These are phyloP conservation scores for Chytriomyces sp. DNA, from an alignment of 192 early-diverging fungal species.

Conservation along the genomic window DNA sequence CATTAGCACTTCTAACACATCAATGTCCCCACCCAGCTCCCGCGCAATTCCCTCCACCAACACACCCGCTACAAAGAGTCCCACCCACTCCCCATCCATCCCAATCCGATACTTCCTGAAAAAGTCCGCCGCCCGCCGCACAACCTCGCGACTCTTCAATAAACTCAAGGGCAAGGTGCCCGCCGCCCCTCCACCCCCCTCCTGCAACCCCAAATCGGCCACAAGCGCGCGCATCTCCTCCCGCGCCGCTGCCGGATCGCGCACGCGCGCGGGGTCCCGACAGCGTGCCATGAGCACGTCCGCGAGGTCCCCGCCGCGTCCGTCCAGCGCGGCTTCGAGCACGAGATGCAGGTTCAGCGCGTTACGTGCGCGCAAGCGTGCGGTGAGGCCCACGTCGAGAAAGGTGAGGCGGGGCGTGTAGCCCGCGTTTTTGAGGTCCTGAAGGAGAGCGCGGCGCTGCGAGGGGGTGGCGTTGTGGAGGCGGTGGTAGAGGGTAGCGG, in stretches of 20 bases:
- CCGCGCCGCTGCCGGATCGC: slow-evolving; percentile 75
- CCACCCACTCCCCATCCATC: slow-evolving; percentile 91
- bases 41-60: slow-evolving; percentile 92
- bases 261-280: slow-evolving; percentile 70
- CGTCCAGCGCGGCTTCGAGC: slow-evolving; percentile 81
- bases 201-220: slow-evolving; percentile 3
- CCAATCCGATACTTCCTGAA: slow-evolving; percentile 88
- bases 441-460: not conserved
- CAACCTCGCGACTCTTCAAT: slow-evolving; percentile 77
- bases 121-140: slow-evolving; percentile 75
- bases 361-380: slow-evolving; percentile 67
- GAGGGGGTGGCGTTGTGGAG: not conserved
- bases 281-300: slow-evolving; percentile 85
- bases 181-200: slow-evolving; percentile 8
- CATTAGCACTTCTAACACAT: slow-evolving; percentile 68
- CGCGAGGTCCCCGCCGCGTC: slow-evolving; percentile 79
- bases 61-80: slow-evolving; percentile 85
- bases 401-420: slow-evolving; percentile 78
- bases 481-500: not conserved
- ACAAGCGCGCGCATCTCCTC: slow-evolving; percentile 73
- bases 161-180: slow-evolving; percentile 75
- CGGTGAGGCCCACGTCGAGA: slow-evolving; percentile 87
- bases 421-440: slow-evolving; percentile 46
- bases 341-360: slow-evolving; percentile 89
- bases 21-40: slow-evolving; percentile 83